Base-by-base conservation (phyloP, 768 basidiomycete species). In the Boletus bicolor region DNA sequence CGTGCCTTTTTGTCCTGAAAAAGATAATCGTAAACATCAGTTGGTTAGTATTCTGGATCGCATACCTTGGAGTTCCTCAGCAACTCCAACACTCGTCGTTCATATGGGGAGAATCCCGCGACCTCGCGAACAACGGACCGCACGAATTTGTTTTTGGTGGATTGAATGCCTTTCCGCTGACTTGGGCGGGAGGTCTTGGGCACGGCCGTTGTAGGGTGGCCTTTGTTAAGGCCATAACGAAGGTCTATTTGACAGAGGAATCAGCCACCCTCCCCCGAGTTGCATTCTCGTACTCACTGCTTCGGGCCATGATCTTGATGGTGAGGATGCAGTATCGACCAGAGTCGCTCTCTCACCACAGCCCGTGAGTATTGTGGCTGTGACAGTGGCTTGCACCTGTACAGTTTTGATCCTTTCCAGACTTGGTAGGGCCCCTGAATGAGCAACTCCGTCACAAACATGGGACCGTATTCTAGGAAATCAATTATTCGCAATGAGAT, bases 81-180 rank as follows among this genome's bases (percentile, higher is more conserved):
- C 83, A 99, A 73, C 77, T 99, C 97, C 89, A 99, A 85, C 53
- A 98, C 94, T 65, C 97, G 86, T 70, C 94, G 83, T 83, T 99
- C 97, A 74, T 99, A 98, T 36, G 96, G 88, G 36, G 93, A 90
- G 79, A 97, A 98, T 58, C 96, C 96, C 67, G 86, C 93, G 72
- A 99, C 97, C 82, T 99, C 97, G 65, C 96, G 85, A 69, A 98
- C 81, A 59, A 98, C 82, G 62, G 86, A 89, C 72, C 91, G 89
- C 71, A 98, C 94, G 68, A 99, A 93, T 68, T 89, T 88, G 72
- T 89, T 94, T 80, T 93, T 93, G 64, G 85, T 84, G 46, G 91
- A 93, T 71, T 84, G 84, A 60, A 85, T 79, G 64, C 97, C 97
- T 82, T 98, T 98, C 75, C 92, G 90, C 68, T 97, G 85, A 69